These are phyloP conservation scores for Naganishia vaughanmartiniae DNA, from an alignment of 768 basidiomycete genomes.

Conservation along the genomic window DNA sequence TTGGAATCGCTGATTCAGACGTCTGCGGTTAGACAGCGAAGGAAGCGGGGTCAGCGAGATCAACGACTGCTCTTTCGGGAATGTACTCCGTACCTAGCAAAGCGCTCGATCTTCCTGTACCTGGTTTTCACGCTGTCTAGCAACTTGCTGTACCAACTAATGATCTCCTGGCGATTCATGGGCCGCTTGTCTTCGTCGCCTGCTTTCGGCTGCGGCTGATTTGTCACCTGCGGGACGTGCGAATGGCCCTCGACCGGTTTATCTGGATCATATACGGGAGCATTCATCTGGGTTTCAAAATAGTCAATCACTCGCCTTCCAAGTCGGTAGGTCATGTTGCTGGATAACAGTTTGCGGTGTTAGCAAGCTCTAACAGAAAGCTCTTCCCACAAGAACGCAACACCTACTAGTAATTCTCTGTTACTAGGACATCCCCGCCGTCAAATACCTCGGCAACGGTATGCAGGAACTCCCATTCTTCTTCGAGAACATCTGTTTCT, in stretches of 20 bases:
- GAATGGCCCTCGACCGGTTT: conserved; percentile 15
- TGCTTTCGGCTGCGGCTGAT: conserved; percentile 36
- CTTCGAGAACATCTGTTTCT: conserved; percentile 95
- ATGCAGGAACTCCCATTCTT: conserved; percentile 91
- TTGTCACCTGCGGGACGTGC: background rate
- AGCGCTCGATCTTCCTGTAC: conserved; percentile 89
- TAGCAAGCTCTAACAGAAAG: background rate
- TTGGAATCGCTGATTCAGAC: conserved; percentile 74
- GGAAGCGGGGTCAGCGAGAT: conserved; percentile 53
- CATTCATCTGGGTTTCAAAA: conserved; percentile 87
- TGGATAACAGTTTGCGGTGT: conserved; percentile 47
- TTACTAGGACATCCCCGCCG: conserved; percentile 84
- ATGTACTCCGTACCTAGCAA: conserved; percentile 66
- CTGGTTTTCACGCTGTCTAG: conserved; percentile 86
- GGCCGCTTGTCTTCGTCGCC: conserved; percentile 23
- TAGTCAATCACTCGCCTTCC: conserved; percentile 89
- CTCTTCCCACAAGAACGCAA: background rate
- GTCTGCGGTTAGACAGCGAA: conserved; percentile 32
- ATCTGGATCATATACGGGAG: conserved; percentile 40
- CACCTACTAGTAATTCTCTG: conserved; percentile 88
- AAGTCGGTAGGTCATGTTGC: conserved; percentile 85
- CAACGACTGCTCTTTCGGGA: conserved; percentile 50
- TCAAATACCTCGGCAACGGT: conserved; percentile 83
- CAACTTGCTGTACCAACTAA: conserved; percentile 87
- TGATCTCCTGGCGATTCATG: conserved; percentile 79